A percentile compares a stretch with the other conserved stretches of the same genome.
Conservation (phyloP, 2,329 filamentous ascomycete genomes). For the Aureobasidium mangrovei region DNA sequence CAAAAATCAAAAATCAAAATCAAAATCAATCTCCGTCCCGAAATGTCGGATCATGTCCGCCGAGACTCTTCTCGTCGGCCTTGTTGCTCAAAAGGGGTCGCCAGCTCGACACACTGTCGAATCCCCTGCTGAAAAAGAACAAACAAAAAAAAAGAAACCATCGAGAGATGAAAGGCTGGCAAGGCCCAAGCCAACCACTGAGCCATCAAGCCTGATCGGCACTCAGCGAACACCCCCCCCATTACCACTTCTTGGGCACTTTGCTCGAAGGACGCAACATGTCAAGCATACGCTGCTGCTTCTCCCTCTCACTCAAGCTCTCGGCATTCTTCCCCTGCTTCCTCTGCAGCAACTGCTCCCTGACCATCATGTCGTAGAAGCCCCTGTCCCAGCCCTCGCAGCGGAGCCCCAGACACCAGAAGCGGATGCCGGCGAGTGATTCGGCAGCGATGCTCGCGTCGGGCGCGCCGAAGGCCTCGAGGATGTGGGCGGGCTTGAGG, state of each 20-base stretch:
- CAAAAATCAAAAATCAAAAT: too few relatives aligned
- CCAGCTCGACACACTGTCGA: too few relatives aligned
- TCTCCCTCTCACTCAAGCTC: not conserved
- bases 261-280: not conserved
- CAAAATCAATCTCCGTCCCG: too few relatives aligned
- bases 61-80: too few relatives aligned
- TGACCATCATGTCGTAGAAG: constrained; percentile 35
- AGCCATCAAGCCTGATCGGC: too few relatives aligned
- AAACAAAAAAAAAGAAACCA: too few relatives aligned
- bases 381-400: constrained; percentile 34
- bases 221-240: not conserved
- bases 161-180: too few relatives aligned
- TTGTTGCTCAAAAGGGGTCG: too few relatives aligned
- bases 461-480: constrained; percentile 33
- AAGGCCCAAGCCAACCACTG: too few relatives aligned
- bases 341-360: not conserved
- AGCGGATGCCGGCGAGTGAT: constrained; percentile 31
- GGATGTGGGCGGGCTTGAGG: constrained; percentile 30
- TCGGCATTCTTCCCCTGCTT: not conserved
- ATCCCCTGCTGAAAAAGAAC: too few relatives aligned
- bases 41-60: too few relatives aligned
- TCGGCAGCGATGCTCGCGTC: constrained; percentile 28
- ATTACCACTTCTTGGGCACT: not conserved
- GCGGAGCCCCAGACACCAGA: constrained; percentile 42
- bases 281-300: not conserved